Base-by-base conservation (phyloP, 2,329 filamentous ascomycete species). In the Dactylellina sp. region DNA sequence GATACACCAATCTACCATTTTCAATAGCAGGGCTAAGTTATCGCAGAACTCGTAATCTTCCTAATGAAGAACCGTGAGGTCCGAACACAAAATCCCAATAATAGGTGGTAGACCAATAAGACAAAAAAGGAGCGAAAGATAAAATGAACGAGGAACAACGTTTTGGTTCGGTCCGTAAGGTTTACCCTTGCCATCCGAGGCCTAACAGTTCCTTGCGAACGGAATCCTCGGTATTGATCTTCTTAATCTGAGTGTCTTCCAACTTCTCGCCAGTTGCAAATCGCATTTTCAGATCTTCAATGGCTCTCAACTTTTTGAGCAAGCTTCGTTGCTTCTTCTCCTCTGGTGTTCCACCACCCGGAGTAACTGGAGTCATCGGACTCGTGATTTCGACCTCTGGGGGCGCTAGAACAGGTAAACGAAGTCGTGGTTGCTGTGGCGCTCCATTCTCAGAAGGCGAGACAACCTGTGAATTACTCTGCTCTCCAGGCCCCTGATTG, bases 181-280 rank as follows among this genome's bases (percentile, higher is more conserved):
- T 55, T 79, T 79, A 76, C 80, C 77, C 83, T 46, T 76, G 80
- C 79, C 82, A 84, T 37, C 86, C 86, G 76, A 93, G 80, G 6
- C 81, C 83, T 50, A 90, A 87, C 71, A 99, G 84, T 83, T 99
- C 95, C 82, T 90, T 92, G 75, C 93, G 85, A 70, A 99, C 94
- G 14, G 86, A 83, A 53, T 89, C 84, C 84, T 98, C 96, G 20
- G 93, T 98, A 64, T 88, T 87, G 78, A 99, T 99, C 87, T 99
- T 99, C 86, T 97, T 96, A 82, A 99, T 89, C 84, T 99, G 95
- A 32, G 95, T 99, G 80, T 97, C 94, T 83, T 99, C 95, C 74
- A 99, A 84, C 85, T 97, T 98, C 85, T 99, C 95, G 3, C 94
- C 94, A 35, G 90, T 89, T 1, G 94, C 95, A 77, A 93, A 89